Evolutionary conservation across 2,329 filamentous ascomycete species (phyloP).

Genomic region (Drechslera avenae): DNA sequence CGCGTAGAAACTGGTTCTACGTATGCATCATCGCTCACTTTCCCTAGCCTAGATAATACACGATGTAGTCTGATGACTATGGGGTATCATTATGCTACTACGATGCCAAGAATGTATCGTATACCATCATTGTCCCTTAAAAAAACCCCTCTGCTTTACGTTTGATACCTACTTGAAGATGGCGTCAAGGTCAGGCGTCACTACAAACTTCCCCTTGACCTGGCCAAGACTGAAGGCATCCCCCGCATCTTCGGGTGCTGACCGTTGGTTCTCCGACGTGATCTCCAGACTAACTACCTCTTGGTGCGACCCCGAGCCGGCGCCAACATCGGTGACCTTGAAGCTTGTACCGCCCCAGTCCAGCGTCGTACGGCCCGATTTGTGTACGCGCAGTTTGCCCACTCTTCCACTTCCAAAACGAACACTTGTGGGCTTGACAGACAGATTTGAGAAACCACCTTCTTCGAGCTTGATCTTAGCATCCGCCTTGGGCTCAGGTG

Average conservation of each 20-base stretch:
- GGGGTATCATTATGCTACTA: neutral
- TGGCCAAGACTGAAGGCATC: slow-evolving; percentile 63
- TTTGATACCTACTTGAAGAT: slow-evolving; percentile 48
- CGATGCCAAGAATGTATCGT: neutral
- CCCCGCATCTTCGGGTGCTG: slow-evolving; percentile 45
- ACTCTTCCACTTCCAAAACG: slow-evolving; percentile 59
- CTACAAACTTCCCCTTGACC: slow-evolving; percentile 68
- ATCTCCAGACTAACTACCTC: slow-evolving; percentile 57
- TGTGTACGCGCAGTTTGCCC: slow-evolving; percentile 66
- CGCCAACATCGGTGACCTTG: slow-evolving; percentile 60
- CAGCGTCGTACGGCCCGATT: slow-evolving; percentile 65
- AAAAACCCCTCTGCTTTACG: too few species aligned
- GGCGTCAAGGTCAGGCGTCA: slow-evolving; percentile 64
- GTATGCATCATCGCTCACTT: too few species aligned
- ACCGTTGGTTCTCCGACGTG: slow-evolving; percentile 42
- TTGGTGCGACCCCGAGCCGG: slow-evolving; percentile 63
- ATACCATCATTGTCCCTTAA: neutral
- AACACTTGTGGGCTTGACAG: slow-evolving; percentile 26
- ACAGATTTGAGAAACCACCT: slow-evolving; percentile 27
- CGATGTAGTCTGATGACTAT: neutral
- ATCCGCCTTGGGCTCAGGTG: slow-evolving; percentile 27
- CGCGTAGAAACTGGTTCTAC: too few species aligned
- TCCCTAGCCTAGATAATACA: too few species aligned
- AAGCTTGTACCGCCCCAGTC: slow-evolving; percentile 67
- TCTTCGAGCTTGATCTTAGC: slow-evolving; percentile 43